These are phyloP conservation scores for Diaporthe sp. DNA, from an alignment of 2,329 filamentous ascomycete species.

Conservation along the genomic window DNA sequence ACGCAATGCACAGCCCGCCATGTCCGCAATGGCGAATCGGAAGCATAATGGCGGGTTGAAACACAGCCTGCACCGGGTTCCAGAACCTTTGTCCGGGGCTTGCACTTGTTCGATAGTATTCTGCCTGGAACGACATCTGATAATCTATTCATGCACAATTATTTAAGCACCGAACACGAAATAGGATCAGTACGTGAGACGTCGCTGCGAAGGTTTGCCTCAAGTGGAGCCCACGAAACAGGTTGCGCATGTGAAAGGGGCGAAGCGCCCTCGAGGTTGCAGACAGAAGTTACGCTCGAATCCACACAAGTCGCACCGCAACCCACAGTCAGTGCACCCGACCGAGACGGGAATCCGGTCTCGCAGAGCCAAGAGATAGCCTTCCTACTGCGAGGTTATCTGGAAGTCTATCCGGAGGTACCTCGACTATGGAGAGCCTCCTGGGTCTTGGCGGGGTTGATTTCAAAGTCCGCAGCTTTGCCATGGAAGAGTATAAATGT, in stretches of 20 bases:
- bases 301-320: not conserved
- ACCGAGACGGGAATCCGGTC: not conserved
- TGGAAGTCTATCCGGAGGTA: not conserved
- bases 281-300: not conserved
- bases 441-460: not conserved
- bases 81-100: not conserved
- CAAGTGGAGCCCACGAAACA: not conserved
- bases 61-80: not conserved
- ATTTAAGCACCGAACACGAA: not conserved
- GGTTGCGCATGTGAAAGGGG: not conserved
- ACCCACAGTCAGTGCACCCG: not conserved
- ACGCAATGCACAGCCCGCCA: not conserved
- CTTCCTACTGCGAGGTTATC: not conserved
- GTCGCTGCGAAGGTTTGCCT: not conserved
- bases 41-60: not conserved
- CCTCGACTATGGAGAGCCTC: not conserved
- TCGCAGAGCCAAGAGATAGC: constrained; percentile 1
- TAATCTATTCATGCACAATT: not conserved
- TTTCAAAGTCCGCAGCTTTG: not conserved
- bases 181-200: not conserved
- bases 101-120: not conserved
- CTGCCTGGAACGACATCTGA: not conserved
- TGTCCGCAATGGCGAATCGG: not conserved
- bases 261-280: not conserved
- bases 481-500: not conserved